phyloP scores from a whole-genome alignment of 495 filamentous ascomycete genomes.

The Rhizodiscina lignyota region DNA sequence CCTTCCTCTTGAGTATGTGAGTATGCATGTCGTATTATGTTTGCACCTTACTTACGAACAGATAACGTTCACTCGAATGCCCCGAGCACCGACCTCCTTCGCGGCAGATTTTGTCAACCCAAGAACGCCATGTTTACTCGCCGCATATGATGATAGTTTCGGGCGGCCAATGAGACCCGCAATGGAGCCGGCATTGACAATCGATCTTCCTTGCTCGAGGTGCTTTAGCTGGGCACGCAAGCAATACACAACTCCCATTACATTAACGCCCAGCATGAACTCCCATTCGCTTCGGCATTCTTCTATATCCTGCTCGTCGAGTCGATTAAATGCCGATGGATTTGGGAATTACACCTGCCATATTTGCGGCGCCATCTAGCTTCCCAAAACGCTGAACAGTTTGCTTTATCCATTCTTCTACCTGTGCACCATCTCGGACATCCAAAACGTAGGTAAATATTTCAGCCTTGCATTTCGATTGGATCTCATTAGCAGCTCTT shows the following conservation, averaged over 20 bases:
- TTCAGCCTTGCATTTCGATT: no score
- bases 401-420: no score
- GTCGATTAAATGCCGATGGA: no score
- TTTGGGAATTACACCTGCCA: no score
- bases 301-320: no score
- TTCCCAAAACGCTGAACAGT: no score
- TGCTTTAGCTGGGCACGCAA: constrained; percentile 9
- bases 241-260: constrained; percentile 17
- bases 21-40: no score
- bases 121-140: constrained; percentile 39
- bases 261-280: constrained; percentile 16
- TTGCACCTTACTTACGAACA: constrained; percentile 16
- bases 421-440: no score
- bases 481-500: constrained; percentile 2
- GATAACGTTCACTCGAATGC: constrained; percentile 39
- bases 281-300: no score
- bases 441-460: no score
- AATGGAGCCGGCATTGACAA: constrained; percentile 41
- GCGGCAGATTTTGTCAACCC: constrained; percentile 42
- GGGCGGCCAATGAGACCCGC: constrained; percentile 34
- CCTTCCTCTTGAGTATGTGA: no score
- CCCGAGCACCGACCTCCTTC: constrained; percentile 34
- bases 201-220: constrained; percentile 9
- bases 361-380: no score
- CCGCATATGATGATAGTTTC: constrained; percentile 32